These are phyloP conservation scores for Sungouiozyma ichnusensis DNA, from an alignment of 805 yeast species.

Conservation along the genomic window DNA sequence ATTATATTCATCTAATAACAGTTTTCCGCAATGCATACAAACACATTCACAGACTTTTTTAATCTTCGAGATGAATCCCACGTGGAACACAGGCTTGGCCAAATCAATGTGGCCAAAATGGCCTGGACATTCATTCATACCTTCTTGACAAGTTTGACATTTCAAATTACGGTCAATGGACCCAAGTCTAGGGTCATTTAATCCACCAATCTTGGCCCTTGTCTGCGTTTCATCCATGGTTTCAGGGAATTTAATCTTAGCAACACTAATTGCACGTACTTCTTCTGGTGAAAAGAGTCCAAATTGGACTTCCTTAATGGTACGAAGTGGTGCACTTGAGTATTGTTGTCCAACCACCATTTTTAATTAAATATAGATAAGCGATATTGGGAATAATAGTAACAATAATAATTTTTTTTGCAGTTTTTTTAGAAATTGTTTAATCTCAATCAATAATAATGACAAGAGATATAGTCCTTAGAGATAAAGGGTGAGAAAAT, in stretches of 20 bases:
- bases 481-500: no score
- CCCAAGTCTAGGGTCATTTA: conserved; percentile 94
- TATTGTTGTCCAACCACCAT: conserved; percentile 59
- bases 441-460: not conserved
- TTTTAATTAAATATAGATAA: conserved; percentile 1
- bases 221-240: conserved; percentile 98
- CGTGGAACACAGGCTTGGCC: conserved; percentile 97
- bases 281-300: conserved; percentile 98
- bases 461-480: no score
- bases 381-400: not conserved
- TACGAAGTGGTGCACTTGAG: conserved; percentile 96
- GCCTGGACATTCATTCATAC: conserved; percentile 98
- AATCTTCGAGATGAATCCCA: conserved; percentile 87
- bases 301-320: conserved; percentile 96
- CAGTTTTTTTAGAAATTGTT: conserved; percentile 2
- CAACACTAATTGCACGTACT: conserved; percentile 92
- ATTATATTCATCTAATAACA: conserved; percentile 69
- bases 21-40: conserved; percentile 97
- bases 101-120: conserved; percentile 98
- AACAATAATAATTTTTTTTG: not conserved
- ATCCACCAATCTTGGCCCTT: conserved; percentile 92
- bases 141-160: conserved; percentile 99
- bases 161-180: conserved; percentile 93
- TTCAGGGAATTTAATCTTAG: conserved; percentile 95
- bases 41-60: conserved; percentile 93